Conservation (phyloP, 306 rosid genomes). For the Begonia loranthoides region DNA sequence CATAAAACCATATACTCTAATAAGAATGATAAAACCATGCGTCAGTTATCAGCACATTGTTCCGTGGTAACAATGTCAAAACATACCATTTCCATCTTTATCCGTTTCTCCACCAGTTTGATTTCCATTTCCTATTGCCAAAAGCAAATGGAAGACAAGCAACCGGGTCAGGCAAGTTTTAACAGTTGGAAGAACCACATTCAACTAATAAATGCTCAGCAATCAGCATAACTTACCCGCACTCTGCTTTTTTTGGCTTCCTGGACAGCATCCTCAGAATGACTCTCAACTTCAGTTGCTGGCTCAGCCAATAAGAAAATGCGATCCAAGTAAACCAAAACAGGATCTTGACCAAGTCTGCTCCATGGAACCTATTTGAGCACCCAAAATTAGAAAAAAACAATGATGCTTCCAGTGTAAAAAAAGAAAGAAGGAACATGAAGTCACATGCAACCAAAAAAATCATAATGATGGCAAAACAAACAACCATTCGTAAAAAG, state of each 20-base stretch:
- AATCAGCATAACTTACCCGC: conserved; percentile 32
- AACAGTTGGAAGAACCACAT: conserved; percentile 6
- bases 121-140: conserved; percentile 78
- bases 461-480: too few relatives aligned
- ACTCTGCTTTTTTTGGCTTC: conserved; percentile 80
- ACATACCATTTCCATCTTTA: conserved; percentile 74
- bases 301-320: conserved; percentile 96
- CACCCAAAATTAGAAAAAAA: neutral
- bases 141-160: conserved; percentile 17
- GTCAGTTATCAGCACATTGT: conserved; percentile 1
- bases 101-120: conserved; percentile 65
- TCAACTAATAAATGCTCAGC: conserved; percentile 4
- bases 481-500: too few relatives aligned
- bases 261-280: conserved; percentile 72
- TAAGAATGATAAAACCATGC: neutral
- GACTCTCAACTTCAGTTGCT: conserved; percentile 79
- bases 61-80: conserved; percentile 3
- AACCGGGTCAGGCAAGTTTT: neutral
- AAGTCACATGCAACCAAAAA: too few relatives aligned
- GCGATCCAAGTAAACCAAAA: conserved; percentile 75
- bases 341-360: conserved; percentile 99
- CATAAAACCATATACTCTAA: too few relatives aligned
- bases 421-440: neutral
- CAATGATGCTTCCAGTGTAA: neutral
- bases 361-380: conserved; percentile 88